Base-by-base conservation (phyloP, 129 eudicot genomes). In the Chrysanthemum lavandulifolium region DNA sequence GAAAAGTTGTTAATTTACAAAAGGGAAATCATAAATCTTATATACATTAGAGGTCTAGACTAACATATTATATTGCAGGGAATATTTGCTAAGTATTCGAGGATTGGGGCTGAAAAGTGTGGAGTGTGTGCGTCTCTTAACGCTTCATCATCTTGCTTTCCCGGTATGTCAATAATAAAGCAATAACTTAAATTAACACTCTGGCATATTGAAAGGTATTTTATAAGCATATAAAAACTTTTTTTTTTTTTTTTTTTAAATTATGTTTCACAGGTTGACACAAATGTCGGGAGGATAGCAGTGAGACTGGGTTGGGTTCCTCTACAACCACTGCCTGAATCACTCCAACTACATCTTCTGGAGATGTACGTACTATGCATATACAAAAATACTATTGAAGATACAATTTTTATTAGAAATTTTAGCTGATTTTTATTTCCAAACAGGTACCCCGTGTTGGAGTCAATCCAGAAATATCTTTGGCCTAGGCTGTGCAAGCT, bases 281-380 rank as follows among this genome's bases (percentile, higher is more conserved):
- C 91, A 51, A 92, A 92, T 76, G 97, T 89, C 71, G 97, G 91
- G 27, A 76, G 97, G 25, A 89, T 92, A 64, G 93, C 96, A n/a
- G 97, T 92, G 29, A 85, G 97, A 57, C 89, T 92, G 15, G 97
- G 97, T 8, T 92, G 97, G 97, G 97, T 92, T 25, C 97, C 97
- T 65, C 89, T 92, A 33, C 97, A 89, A 79, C 97, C 97, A 18
- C 79, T 92, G 16, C 97, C 97, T 1, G 96, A 92, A 72, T 83
- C 94, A 16, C 96, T 89, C 52, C 94, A 86, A 65, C 73, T 89
- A 74, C 96, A 92, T 75, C 91, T 89, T 15, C 81, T 89, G 67
- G 96, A 92, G 73, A 21, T 92, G 97, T 86, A 73, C 80, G 96
- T 66, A 76, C 73, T 48, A 57, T n/a, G 8, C 62, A 57, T 5